Conservation (phyloP, 495 filamentous ascomycete genomes). For the Podospora didyma region DNA sequence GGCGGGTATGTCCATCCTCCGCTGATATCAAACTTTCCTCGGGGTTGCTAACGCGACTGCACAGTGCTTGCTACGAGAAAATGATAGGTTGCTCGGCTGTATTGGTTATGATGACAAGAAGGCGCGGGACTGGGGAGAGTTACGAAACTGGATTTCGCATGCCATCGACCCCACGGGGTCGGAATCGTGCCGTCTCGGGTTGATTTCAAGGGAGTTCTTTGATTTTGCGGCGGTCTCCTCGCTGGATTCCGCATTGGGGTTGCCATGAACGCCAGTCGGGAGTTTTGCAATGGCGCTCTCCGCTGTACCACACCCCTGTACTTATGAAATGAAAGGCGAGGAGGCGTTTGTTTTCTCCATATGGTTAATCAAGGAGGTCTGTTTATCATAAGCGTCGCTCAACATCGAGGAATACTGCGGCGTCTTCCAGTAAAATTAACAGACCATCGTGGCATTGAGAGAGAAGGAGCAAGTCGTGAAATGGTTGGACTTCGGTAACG, state of each 20-base stretch:
- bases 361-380: slow-evolving; percentile 31
- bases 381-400: not conserved
- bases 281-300: slow-evolving; percentile 12
- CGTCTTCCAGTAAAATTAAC: slow-evolving; percentile 14
- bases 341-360: slow-evolving; percentile 27
- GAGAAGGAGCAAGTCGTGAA: too few relatives aligned
- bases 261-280: slow-evolving; percentile 17
- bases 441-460: too few relatives aligned
- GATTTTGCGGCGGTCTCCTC: slow-evolving; percentile 23
- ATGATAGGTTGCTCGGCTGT: slow-evolving; percentile 8
- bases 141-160: slow-evolving; percentile 31
- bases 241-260: slow-evolving; percentile 8
- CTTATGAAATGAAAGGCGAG: slow-evolving; percentile 34
- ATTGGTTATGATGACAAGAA: slow-evolving; percentile 21
- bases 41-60: slow-evolving; percentile 4
- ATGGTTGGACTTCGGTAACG: too few relatives aligned
- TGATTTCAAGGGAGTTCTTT: slow-evolving; percentile 32
- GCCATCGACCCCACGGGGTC: slow-evolving; percentile 22
- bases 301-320: slow-evolving; percentile 32
- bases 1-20: slow-evolving; percentile 55
- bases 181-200: slow-evolving; percentile 22
- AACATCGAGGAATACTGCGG: slow-evolving; percentile 6
- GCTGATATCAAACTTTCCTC: not conserved
- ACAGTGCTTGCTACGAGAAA: slow-evolving; percentile 30
- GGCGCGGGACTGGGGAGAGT: slow-evolving; percentile 7